Conservation (phyloP, 2,329 filamentous ascomycete genomes). For the Pseudogymnoascus sp. region DNA sequence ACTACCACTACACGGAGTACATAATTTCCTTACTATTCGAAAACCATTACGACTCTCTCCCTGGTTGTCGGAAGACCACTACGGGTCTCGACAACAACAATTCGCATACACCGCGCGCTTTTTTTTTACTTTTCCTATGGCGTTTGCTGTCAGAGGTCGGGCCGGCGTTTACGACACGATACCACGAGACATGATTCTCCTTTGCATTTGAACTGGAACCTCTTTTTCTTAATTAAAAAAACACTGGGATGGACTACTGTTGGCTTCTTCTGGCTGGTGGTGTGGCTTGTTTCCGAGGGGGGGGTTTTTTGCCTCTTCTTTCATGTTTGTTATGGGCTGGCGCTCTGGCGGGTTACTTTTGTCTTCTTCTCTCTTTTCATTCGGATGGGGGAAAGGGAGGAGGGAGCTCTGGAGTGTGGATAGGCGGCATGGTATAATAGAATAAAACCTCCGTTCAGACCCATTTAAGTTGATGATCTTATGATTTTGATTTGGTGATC, state of each 20-base stretch:
- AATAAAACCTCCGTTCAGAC: background rate
- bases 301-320: background rate
- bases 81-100: background rate
- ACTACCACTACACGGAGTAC: conserved; percentile 4
- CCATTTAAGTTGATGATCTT: background rate
- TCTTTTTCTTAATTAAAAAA: background rate
- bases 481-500: background rate
- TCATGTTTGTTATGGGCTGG: background rate
- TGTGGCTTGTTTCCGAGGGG: background rate
- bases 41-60: background rate
- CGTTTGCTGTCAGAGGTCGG: conserved; percentile 1
- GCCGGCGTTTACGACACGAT: conserved; percentile 4
- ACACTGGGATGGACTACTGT: conserved; percentile 9
- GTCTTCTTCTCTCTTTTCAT: background rate
- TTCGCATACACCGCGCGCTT: background rate
- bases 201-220: conserved; percentile 7
- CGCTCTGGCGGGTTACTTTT: background rate
- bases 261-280: conserved; percentile 4
- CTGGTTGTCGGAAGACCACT: background rate
- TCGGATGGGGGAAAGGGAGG: background rate
- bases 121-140: background rate
- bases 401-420: background rate
- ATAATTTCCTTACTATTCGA: background rate
- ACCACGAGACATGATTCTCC: conserved; percentile 8
- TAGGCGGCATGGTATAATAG: conserved; percentile 7